Evolutionary conservation across 1,139 yeast genomes (phyloP).

Genomic region (Pichia inconspicua): DNA sequence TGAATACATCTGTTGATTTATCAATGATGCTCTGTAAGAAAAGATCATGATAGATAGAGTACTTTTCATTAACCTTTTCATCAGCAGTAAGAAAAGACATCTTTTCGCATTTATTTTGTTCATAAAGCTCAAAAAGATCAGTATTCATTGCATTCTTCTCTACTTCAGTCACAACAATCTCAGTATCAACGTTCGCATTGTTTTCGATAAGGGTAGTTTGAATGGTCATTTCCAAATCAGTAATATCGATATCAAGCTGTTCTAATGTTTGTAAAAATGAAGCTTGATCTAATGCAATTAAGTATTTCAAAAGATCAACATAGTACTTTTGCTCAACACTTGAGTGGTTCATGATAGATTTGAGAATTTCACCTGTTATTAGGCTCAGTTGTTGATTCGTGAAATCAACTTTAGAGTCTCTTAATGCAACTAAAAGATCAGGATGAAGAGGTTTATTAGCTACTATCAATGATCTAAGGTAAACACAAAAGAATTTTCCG

Average conservation of each 20-base stretch:
- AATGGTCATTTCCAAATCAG: constrained; percentile 59
- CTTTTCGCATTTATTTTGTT: constrained; percentile 22
- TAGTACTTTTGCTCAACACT: constrained; percentile 29
- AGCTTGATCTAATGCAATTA: constrained; percentile 34
- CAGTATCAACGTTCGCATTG: constrained; percentile 26
- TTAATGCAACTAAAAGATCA: constrained; percentile 7
- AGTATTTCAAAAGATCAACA: constrained; percentile 38
- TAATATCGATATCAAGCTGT: constrained; percentile 35
- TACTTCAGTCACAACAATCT: constrained; percentile 25
- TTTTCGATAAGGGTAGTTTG: constrained; percentile 43
- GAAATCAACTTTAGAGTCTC: constrained; percentile 13
- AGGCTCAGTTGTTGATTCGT: constrained; percentile 26
- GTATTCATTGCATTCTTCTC: constrained; percentile 14
- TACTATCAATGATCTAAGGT: constrained; percentile 23
- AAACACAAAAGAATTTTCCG: constrained; percentile 24
- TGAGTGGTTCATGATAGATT: constrained; percentile 19
- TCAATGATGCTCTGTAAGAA: constrained; percentile 34
- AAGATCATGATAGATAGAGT: constrained; percentile 34
- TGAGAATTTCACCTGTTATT: constrained; percentile 26
- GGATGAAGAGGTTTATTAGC: constrained; percentile 17
- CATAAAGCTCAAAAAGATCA: constrained; percentile 18
- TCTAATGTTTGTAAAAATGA: constrained; percentile 37
- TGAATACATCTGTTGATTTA: constrained; percentile 28
- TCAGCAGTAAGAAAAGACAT: constrained; percentile 34
- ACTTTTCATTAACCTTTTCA: constrained; percentile 33